Conservation (phyloP, 2,329 filamentous ascomycete genomes). For the Magnaporthales sp. region DNA sequence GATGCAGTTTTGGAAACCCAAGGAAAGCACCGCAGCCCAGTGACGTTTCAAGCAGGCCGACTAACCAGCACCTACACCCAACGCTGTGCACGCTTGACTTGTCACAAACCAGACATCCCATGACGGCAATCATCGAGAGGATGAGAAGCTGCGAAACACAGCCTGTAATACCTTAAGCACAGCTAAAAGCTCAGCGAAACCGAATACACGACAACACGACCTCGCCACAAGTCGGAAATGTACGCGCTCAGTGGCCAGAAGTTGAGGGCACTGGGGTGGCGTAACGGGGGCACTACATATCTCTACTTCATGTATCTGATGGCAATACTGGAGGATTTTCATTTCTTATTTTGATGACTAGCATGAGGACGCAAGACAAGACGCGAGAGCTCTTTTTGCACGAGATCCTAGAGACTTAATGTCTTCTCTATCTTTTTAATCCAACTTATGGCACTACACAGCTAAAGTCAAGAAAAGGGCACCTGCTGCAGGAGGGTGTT, state of each 20-base stretch:
- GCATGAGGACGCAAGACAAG: conserved; percentile 15
- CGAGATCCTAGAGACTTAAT: neutral
- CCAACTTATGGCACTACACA: neutral
- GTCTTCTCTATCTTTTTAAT: neutral
- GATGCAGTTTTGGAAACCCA: conserved; percentile 71
- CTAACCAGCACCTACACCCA: neutral
- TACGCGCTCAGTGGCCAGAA: neutral
- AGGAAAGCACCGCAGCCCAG: conserved; percentile 22
- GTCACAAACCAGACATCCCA: neutral
- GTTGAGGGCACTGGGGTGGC: neutral
- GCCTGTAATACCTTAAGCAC: neutral
- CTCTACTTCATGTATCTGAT: neutral
- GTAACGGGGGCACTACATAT: neutral
- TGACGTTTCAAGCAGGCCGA: neutral
- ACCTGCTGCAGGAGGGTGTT: neutral
- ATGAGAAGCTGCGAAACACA: neutral
- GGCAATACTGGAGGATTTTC: conserved; percentile 11
- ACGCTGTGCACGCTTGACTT: neutral
- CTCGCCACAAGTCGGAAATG: neutral
- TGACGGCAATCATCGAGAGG: neutral
- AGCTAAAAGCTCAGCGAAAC: neutral
- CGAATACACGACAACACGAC: neutral
- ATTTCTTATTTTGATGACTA: conserved; percentile 18
- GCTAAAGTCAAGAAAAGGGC: neutral
- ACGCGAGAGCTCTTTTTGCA: conserved; percentile 10